These are phyloP conservation scores for Gyromitra esculenta DNA, from an alignment of 2,329 filamentous ascomycete species.

Conservation along the genomic window DNA sequence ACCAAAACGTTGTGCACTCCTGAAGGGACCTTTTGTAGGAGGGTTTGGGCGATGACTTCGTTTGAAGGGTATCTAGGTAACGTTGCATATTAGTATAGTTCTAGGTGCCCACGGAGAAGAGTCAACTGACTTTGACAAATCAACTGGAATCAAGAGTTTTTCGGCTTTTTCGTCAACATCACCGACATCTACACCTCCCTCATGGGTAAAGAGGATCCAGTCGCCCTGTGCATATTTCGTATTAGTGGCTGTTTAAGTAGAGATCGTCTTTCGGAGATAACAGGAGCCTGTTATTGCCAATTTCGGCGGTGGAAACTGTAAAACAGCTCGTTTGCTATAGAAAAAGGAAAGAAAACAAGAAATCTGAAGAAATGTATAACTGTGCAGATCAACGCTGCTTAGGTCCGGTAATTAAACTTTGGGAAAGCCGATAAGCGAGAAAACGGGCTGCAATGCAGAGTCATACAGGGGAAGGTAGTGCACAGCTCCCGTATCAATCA, in stretches of 20 bases:
- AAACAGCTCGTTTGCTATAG: constrained; percentile 13
- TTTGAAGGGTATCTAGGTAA: constrained; percentile 80
- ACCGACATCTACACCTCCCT: constrained; percentile 98
- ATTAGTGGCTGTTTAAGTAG: constrained; percentile 58
- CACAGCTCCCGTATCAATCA: constrained; percentile 42
- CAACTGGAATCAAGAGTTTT: constrained; percentile 97
- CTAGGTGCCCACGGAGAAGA: neutral
- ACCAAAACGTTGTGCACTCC: constrained; percentile 98
- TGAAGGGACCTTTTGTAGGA: constrained; percentile 92
- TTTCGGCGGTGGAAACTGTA: constrained; percentile 9
- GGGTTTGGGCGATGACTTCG: constrained; percentile 82
- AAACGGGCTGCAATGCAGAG: constrained; percentile 31
- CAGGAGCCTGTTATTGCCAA: neutral
- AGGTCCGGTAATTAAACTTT: constrained; percentile 37
- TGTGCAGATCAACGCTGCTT: constrained; percentile 23
- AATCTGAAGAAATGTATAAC: constrained; percentile 26
- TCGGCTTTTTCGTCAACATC: constrained; percentile 99
- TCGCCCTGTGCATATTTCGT: constrained; percentile 74
- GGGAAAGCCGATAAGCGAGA: constrained; percentile 38
- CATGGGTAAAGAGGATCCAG: constrained; percentile 99
- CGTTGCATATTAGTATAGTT: constrained; percentile 26
- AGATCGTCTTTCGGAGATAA: constrained; percentile 11
- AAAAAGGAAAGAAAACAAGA: constrained; percentile 3
- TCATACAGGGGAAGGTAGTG: constrained; percentile 39
- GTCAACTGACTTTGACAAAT: constrained; percentile 74